These are phyloP conservation scores for Rhododendron molle DNA, from an alignment of 148 eudicot species.

Conservation along the genomic window DNA sequence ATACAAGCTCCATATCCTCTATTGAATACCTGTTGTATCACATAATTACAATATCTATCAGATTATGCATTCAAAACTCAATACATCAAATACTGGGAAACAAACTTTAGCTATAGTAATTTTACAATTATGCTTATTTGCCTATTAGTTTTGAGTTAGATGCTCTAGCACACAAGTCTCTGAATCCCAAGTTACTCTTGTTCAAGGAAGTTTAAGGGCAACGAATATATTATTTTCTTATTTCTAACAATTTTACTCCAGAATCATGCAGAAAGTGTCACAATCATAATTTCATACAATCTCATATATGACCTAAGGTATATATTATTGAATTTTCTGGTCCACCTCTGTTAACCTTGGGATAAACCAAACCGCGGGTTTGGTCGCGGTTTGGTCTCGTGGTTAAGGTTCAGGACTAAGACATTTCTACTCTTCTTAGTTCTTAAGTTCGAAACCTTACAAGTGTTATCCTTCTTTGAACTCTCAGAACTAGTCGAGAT, in stretches of 20 bases:
- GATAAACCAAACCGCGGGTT: not conserved
- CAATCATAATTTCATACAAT: not conserved
- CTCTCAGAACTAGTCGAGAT: too few species aligned
- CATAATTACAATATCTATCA: not conserved
- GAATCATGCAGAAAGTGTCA: not conserved
- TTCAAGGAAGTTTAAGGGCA: not conserved
- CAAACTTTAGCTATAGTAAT: not conserved
- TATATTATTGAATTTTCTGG: not conserved
- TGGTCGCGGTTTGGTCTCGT: too few species aligned
- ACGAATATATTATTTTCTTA: not conserved
- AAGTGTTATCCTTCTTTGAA: too few species aligned
- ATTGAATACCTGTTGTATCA: slow-evolving; percentile 18
- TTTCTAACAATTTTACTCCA: too few species aligned
- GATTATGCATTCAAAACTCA: not conserved
- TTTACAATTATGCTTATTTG: too few species aligned
- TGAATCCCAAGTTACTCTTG: not conserved
- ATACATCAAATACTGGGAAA: not conserved
- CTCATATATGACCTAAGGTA: not conserved
- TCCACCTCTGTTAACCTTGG: not conserved
- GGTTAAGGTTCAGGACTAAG: too few species aligned
- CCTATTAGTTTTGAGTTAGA: too few species aligned
- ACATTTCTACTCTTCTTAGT: too few species aligned
- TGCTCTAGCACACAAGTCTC: not conserved
- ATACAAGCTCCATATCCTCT: slow-evolving; percentile 7
- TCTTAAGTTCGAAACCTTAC: too few species aligned